These are phyloP conservation scores for Trapa incisa DNA, from an alignment of 345 rosid species.

Conservation along the genomic window DNA sequence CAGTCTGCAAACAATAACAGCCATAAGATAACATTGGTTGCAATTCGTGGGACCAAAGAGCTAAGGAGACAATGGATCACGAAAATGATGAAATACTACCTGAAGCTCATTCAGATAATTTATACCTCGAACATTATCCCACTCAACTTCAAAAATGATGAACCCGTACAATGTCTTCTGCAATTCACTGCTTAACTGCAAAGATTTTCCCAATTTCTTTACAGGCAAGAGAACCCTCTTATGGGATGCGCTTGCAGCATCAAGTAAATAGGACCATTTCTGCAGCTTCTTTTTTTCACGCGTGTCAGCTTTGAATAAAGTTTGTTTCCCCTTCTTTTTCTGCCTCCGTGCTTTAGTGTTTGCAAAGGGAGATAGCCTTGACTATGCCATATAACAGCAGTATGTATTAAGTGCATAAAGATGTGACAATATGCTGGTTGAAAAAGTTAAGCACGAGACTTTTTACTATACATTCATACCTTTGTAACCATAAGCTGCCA, in stretches of 20 bases:
- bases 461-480: conserved; percentile 26
- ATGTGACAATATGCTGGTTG: background rate
- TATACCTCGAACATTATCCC: conserved; percentile 77
- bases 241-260: conserved; percentile 43
- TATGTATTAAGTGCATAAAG: background rate
- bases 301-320: conserved; percentile 18
- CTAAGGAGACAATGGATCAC: background rate
- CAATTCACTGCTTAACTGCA: conserved; percentile 51
- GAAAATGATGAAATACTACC: conserved; percentile 34
- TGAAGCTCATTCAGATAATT: conserved; percentile 87
- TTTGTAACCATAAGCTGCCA: conserved; percentile 99
- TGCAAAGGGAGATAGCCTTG: conserved; percentile 96
- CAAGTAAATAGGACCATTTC: conserved; percentile 61
- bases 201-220: conserved; percentile 49
- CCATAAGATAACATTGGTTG: background rate
- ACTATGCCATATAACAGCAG: conserved; percentile 29
- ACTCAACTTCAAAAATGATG: conserved; percentile 79
- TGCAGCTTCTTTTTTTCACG: conserved; percentile 26
- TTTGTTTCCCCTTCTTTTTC: conserved; percentile 29
- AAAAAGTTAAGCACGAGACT: background rate
- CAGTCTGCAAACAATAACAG: conserved; percentile 46
- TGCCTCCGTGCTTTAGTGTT: conserved; percentile 50
- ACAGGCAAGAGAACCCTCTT: conserved; percentile 52
- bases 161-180: conserved; percentile 76
- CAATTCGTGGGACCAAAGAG: background rate